These are phyloP conservation scores for Selaginella tamariscina DNA, from an alignment of 75 land plant genomes.

Conservation along the genomic window DNA sequence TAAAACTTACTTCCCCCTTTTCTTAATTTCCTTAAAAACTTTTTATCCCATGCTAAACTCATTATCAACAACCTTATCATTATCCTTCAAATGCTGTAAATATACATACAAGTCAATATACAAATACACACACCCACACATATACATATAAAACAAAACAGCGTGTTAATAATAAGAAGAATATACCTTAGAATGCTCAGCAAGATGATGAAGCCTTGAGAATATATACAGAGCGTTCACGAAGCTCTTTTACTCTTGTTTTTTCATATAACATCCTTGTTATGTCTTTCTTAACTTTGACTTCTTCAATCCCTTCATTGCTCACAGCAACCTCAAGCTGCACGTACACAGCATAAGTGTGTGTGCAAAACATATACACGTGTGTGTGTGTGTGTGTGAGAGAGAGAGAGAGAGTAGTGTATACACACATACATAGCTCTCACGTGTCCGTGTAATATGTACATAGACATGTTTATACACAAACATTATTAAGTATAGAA, in stretches of 20 bases:
- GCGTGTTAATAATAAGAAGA: neutral
- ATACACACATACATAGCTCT: neutral
- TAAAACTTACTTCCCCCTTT: too few relatives aligned
- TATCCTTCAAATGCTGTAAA: neutral
- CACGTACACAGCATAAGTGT: too few relatives aligned
- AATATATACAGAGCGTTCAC: constrained; percentile 19
- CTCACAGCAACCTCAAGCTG: constrained; percentile 27
- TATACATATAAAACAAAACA: neutral
- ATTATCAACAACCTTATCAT: constrained; percentile 12
- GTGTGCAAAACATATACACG: too few relatives aligned
- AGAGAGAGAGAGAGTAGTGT: neutral
- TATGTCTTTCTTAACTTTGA: neutral
- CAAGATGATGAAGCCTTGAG: constrained; percentile 13
- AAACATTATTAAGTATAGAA: neutral
- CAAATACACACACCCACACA: too few relatives aligned
- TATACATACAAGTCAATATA: too few relatives aligned
- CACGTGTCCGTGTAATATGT: too few relatives aligned
- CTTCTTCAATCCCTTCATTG: constrained; percentile 17
- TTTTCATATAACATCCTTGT: constrained; percentile 17
- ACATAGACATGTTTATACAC: neutral
- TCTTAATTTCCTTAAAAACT: too few relatives aligned
- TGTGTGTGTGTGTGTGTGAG: neutral
- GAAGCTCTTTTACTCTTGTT: constrained; percentile 18
- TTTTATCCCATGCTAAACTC: constrained; percentile 24
- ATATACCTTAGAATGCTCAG: constrained; percentile 1